A percentile compares a stretch with the other conserved stretches of the same genome.
Evolutionary conservation across 192 early-diverging fungal genomes (phyloP).

Genomic region (Borealophlyctis nickersoniae): DNA sequence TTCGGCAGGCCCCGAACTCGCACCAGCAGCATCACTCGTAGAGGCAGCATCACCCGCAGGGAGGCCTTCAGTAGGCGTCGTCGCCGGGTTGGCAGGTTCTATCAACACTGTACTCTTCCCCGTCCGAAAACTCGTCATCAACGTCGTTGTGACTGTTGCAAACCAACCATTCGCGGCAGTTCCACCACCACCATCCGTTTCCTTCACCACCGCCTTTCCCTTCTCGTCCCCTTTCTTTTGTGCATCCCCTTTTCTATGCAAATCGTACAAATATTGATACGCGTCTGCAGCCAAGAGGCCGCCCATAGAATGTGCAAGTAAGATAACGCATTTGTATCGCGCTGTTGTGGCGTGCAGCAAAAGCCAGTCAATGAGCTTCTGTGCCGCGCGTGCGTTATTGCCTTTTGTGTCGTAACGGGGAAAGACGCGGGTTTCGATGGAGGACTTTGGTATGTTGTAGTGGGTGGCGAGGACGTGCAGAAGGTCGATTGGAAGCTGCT

Average conservation of each 20-base stretch:
- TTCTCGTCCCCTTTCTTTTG: conserved; percentile 6
- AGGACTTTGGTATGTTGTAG: conserved; percentile 8
- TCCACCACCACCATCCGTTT: not conserved
- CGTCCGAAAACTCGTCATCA: not conserved
- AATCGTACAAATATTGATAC: conserved; percentile 29
- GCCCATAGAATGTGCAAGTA: conserved; percentile 50
- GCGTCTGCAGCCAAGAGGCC: conserved; percentile 44
- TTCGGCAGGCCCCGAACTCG: not conserved
- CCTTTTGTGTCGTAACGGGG: conserved; percentile 42
- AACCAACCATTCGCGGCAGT: not conserved
- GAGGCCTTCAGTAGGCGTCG: not conserved
- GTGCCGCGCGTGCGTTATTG: conserved; percentile 23
- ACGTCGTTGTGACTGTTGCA: not conserved
- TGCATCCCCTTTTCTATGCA: conserved; percentile 18
- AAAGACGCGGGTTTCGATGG: conserved; percentile 24
- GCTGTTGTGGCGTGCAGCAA: conserved; percentile 31
- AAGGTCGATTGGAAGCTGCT: conserved; percentile 34
- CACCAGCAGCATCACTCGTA: no score
- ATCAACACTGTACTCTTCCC: not conserved
- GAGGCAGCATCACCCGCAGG: not conserved
- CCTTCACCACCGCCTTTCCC: not conserved
- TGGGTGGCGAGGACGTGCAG: conserved; percentile 6
- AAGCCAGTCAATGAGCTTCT: conserved; percentile 33
- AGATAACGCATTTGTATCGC: conserved; percentile 33
- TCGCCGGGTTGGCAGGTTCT: not conserved